These are phyloP conservation scores for Blakeslea trispora DNA, from an alignment of 371 early-diverging fungal genomes.

Conservation along the genomic window DNA sequence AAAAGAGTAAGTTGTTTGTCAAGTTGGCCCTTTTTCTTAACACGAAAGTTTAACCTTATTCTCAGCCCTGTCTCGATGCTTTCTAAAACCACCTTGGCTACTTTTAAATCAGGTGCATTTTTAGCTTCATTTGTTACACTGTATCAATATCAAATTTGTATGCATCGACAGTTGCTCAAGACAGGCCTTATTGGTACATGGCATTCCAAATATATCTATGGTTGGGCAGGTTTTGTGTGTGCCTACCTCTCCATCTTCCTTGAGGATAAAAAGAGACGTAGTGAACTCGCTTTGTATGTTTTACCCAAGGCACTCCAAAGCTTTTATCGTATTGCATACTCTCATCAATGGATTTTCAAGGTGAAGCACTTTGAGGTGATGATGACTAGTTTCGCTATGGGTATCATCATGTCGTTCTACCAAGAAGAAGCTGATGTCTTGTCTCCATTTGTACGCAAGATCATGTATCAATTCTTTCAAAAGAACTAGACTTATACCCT, in stretches of 20 bases:
- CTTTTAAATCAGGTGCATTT: conserved; percentile 64
- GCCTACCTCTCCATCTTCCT: conserved; percentile 63
- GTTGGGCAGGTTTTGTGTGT: conserved; percentile 57
- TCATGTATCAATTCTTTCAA: conserved; percentile 59
- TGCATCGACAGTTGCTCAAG: conserved; percentile 57
- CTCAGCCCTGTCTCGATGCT: conserved; percentile 52
- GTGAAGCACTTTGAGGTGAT: conserved; percentile 59
- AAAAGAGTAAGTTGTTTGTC: conserved; percentile 54
- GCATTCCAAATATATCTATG: conserved; percentile 68
- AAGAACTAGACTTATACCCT: conserved; percentile 42
- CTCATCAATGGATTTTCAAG: conserved; percentile 60
- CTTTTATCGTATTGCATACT: conserved; percentile 59
- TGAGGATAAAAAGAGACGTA: conserved; percentile 68
- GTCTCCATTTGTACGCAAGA: conserved; percentile 58
- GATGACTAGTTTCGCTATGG: conserved; percentile 55
- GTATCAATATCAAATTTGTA: conserved; percentile 64
- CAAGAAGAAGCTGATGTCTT: conserved; percentile 63
- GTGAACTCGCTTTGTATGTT: conserved; percentile 71
- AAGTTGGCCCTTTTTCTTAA: too few species aligned
- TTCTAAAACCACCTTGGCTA: conserved; percentile 52
- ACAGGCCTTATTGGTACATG: conserved; percentile 30
- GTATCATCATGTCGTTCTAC: conserved; percentile 63
- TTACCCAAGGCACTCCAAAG: conserved; percentile 63
- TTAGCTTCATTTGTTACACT: conserved; percentile 62
- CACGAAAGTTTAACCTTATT: neutral